Base-by-base conservation (phyloP, 306 rosid genomes). In the Comarum palustre region DNA sequence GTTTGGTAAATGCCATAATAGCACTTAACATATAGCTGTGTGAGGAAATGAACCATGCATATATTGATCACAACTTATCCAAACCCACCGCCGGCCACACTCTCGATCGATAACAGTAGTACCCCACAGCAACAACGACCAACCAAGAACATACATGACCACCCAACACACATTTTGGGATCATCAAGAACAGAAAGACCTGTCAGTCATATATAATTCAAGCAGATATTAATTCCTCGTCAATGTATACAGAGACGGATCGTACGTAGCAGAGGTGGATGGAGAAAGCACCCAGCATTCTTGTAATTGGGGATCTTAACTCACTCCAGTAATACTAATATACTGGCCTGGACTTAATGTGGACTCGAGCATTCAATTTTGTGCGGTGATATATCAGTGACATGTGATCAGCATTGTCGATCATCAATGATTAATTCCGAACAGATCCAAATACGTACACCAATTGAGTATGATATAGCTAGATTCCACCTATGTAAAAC, bases 1-100 rank as follows among this genome's bases (percentile, higher is more conserved):
- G 80, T 79, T 82, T 78, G 86, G 86, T 78, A 67, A 67, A 8
- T 6, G 77, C 71, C 73, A 67, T 82, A 82, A 82, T 78, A 79
- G 75, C 55, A 31, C 54, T 45, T 47, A 66, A 50, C 25, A 1
- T 25, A 50, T 42, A 24, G 15, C 12, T 17, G 47, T 73, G 22
- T 2, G 73, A 72, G 38, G 34, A 45, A 27, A 29, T 5, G 17
- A 5, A 10, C 20, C 65, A 15, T 31, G 65, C 22, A 29, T 16
- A 59, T 59, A 59, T 59, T 29, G 39, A 59, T 59, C 39, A 29
- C 39, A 59, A 29, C 16, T 58, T 0, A 27, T 59, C 65, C 65
- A 29, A 59, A 11, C 29, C 65, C 65, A 29, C 63, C 34, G 36
- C 36, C 19, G 63, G 65, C 65, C 65, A 13, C 17, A 59, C 41